Conservation (phyloP, 345 rosid species). For the Bruguiera gymnorhiza region DNA sequence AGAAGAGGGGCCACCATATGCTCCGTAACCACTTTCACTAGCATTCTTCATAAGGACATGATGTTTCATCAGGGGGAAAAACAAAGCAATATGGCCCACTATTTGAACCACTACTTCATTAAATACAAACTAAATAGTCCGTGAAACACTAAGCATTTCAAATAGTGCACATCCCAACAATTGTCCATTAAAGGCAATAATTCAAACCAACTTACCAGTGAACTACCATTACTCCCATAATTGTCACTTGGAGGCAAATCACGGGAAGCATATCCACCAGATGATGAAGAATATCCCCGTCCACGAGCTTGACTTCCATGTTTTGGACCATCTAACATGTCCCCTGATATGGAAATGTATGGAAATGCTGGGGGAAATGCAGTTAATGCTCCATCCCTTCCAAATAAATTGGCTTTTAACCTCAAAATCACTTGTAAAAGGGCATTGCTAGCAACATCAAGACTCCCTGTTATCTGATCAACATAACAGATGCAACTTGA, state of each 20-base stretch:
- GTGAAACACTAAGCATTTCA: background rate
- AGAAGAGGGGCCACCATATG: conserved; percentile 34
- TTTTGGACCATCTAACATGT: conserved; percentile 21
- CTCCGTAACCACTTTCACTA: conserved; percentile 38
- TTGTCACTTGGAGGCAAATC: conserved; percentile 15
- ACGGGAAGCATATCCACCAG: conserved; percentile 24
- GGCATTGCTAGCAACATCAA: conserved; percentile 36
- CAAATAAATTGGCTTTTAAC: conserved; percentile 35
- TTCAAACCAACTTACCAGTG: conserved; percentile 18
- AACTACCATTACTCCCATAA: conserved; percentile 20
- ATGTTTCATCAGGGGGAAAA: background rate
- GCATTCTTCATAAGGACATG: conserved; percentile 20
- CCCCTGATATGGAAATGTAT: conserved; percentile 24
- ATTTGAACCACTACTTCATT: too few species aligned
- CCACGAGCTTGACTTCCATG: conserved; percentile 26
- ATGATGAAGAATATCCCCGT: conserved; percentile 24
- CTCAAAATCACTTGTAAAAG: conserved; percentile 30
- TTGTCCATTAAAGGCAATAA: background rate
- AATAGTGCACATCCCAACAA: background rate
- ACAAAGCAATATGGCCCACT: too few species aligned
- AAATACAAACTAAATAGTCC: background rate
- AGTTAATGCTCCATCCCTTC: conserved; percentile 32
- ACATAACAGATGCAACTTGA: background rate
- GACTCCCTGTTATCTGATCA: conserved; percentile 32
- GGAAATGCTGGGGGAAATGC: conserved; percentile 26